Evolutionary conservation across 352 stramenopile species (phyloP), one percentile per base, ranked within the genome.

Genomic region (Phytophthora europaea): DNA sequence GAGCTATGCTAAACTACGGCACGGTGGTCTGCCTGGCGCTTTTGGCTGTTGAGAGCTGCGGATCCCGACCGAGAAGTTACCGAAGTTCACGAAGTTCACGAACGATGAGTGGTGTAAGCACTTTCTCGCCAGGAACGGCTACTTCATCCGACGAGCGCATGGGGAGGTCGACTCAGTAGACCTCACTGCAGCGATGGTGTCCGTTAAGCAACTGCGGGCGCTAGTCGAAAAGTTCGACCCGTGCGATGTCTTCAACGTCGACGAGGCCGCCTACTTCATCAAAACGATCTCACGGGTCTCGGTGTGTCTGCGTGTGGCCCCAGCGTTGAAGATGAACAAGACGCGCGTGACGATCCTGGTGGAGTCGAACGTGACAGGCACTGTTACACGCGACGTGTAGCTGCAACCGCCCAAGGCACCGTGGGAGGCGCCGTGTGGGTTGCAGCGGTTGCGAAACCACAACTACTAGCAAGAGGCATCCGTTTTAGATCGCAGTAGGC

Each of bases 361-460:
- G n/a, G n/a, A n/a, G n/a, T n/a, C n/a, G n/a, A n/a, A n/a, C n/a
- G n/a, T n/a, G n/a, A n/a, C n/a, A n/a, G n/a, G n/a, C n/a, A n/a
- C 34, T 43, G 34, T 43, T 43, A 43, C 34, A 43, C 34, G 34
- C 34, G 34, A 43, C 34, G 34, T 43, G 34, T 43, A 12, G 13
- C 40, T 48, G 15, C 40, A 48, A 48, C 10, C 15, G 40, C 40
- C 40, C 12, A 48, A 48, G 40, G 40, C 40, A 48, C 40, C 40
- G 40, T 48, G 40, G 5, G 40, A 48, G 34, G 40, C 2, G 40
- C 12, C 15, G 40, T 48, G 40, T 48, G 40, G 40, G 40, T 48
- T 48, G 40, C 40, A 48, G 15, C 40, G 40, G 40, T 48, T 48
- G 40, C 40, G 40, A 48, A 48, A 48, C 40, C 40, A 48, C 40